Conservation (phyloP, 176 grass and related monocot genomes). For the Avena atlantica region DNA sequence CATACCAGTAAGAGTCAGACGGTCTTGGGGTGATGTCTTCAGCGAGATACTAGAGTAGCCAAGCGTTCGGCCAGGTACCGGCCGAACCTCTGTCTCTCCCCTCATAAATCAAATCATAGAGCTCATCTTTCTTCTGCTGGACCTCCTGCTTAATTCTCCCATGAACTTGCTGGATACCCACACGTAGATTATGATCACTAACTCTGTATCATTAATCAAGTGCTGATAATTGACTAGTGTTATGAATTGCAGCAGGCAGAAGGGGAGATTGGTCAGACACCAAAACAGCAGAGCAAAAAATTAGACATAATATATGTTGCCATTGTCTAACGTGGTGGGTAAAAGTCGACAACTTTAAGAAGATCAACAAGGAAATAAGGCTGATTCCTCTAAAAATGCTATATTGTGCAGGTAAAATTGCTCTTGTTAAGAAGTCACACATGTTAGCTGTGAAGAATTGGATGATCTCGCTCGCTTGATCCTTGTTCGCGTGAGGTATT, state of each 20-base stretch:
- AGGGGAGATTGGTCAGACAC: neutral
- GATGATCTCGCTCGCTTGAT: neutral
- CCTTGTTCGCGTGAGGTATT: neutral
- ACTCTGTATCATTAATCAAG: neutral
- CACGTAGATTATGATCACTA: neutral
- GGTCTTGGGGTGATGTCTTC: neutral
- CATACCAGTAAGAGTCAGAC: neutral
- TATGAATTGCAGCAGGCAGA: neutral
- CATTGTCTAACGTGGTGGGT: neutral
- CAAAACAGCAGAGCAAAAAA: neutral
- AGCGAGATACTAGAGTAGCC: neutral
- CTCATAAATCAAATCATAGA: neutral
- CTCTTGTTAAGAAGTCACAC: neutral
- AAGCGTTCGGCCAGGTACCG: neutral
- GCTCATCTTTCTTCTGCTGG: slow-evolving; percentile 6
- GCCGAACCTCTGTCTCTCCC: neutral
- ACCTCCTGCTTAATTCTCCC: neutral
- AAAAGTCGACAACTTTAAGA: neutral
- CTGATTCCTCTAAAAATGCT: neutral
- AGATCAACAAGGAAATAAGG: neutral
- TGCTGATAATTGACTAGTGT: neutral
- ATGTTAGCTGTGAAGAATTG: neutral
- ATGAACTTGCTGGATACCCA: neutral
- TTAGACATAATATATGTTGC: neutral
- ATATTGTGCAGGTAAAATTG: neutral